phyloP scores from a whole-genome alignment of 257 asterid species.

The Lithospermum erythrorhizon region DNA sequence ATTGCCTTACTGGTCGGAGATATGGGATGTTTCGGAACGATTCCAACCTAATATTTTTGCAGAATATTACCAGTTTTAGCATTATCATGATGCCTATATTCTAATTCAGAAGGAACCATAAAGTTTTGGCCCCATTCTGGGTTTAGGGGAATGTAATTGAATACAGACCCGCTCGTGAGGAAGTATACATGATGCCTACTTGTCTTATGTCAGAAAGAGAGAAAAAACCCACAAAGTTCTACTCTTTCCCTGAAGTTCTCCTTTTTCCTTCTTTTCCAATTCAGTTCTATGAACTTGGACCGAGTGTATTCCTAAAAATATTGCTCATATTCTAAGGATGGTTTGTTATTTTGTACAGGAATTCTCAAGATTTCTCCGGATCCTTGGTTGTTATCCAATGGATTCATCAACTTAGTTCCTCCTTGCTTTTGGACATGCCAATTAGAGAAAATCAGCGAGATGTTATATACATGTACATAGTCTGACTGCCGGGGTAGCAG shows the following conservation, averaged over 20 bases:
- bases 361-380: conserved; percentile 14
- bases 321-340: background rate
- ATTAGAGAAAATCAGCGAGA: background rate
- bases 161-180: too few relatives aligned
- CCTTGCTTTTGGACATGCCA: background rate
- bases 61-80: too few relatives aligned
- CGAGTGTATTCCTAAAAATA: background rate
- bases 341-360: conserved; percentile 9
- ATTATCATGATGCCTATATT: too few relatives aligned
- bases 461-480: background rate
- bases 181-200: too few relatives aligned
- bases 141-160: too few relatives aligned
- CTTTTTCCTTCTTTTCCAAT: background rate
- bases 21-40: background rate
- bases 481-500: background rate
- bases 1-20: background rate
- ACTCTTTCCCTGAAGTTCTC: background rate
- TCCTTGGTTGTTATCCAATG: conserved; percentile 20
- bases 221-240: too few relatives aligned
- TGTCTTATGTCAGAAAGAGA: too few relatives aligned
- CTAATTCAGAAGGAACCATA: too few relatives aligned
- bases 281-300: background rate
- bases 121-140: too few relatives aligned
- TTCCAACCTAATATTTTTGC: background rate
- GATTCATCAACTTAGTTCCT: conserved; percentile 5